Evolutionary conservation across 495 filamentous ascomycete species (phyloP), one percentile per base, ranked within the genome.

Genomic region (Talaromyces nanjingensis): DNA sequence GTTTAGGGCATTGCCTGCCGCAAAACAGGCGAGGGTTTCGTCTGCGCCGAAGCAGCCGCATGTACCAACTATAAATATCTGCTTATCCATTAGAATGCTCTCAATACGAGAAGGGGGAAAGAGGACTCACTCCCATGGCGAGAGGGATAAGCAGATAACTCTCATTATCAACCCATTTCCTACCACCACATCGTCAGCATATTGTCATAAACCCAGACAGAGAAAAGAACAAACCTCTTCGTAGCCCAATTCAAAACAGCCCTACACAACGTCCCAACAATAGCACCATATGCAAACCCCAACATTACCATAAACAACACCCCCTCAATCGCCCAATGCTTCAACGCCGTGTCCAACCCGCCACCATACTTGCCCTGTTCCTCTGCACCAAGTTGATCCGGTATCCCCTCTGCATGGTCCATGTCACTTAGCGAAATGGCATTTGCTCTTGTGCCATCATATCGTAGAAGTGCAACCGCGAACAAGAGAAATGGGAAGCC

Each of bases 401-500:
- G 65, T 0, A 65, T 64, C 0, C 66, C 69, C 59, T 69, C 60
- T 11, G 62, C 67, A 22, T 67, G 52, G 60, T 72, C 71, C 52
- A 72, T 70, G 7, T 68, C 65, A 24, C 70, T 64, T 29, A 72
- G 20, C 1, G 63, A 64, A 3, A 58, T 25, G 5, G 68, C 63
- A 58, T 70, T 68, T 0, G 39, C 68, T 6, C 74, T 74, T 0
- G 73, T 70, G 12, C 82, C 76, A 34, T 79, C 81, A 59, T 86
- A 81, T 0, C 82, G 80, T 11, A 86, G 73, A 16, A 86, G 72
- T 29, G 83, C 80, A 31, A 79, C 76, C 0, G 82, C 83, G 12
- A 86, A 79, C 71, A 86, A 73, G 0, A 87, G 70, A 58, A 87
- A 86, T 0, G 83, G 82, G 29, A 85, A 87, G 0, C 83, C 84